These are phyloP conservation scores for Paramyrothecium roridum DNA, from an alignment of 2,329 filamentous ascomycete genomes.

Conservation along the genomic window DNA sequence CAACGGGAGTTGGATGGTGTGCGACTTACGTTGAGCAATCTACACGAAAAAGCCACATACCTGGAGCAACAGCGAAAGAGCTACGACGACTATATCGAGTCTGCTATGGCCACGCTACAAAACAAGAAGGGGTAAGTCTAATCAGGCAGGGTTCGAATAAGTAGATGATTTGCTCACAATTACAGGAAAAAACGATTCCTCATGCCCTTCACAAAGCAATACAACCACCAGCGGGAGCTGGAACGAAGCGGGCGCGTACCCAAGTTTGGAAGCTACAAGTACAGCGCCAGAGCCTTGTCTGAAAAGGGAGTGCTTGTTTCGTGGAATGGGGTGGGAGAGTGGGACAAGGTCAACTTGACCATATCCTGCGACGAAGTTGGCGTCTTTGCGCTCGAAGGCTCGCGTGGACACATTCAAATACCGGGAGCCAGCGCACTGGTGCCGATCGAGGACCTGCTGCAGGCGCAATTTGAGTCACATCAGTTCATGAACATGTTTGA, in stretches of 20 bases:
- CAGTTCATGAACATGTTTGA: conserved; percentile 97
- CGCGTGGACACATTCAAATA: conserved; percentile 89
- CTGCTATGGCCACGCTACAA: conserved; percentile 94
- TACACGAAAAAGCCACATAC: conserved; percentile 85
- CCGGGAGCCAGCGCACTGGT: conserved; percentile 87
- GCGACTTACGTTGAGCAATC: conserved; percentile 67
- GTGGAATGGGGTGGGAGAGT: conserved; percentile 85
- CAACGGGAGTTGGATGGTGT: conserved; percentile 88
- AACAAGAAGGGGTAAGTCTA: conserved; percentile 80
- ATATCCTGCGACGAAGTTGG: conserved; percentile 93
- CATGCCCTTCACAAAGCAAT: conserved; percentile 96
- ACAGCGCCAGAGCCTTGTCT: conserved; percentile 80
- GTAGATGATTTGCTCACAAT: conserved; percentile 10
- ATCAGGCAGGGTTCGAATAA: neutral
- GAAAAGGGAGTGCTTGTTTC: conserved; percentile 92
- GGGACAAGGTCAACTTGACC: conserved; percentile 89
- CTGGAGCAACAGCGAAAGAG: conserved; percentile 93
- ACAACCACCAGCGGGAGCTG: conserved; percentile 96
- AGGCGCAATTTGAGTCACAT: conserved; percentile 95
- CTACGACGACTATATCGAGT: conserved; percentile 99
- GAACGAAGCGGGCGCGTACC: conserved; percentile 89
- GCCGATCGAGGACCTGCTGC: conserved; percentile 87
- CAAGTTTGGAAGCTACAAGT: conserved; percentile 98
- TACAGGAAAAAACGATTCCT: conserved; percentile 83
- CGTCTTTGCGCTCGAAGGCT: conserved; percentile 89